phyloP scores from a whole-genome alignment of 176 grass and related monocot species.

The Thalia dealbata region DNA sequence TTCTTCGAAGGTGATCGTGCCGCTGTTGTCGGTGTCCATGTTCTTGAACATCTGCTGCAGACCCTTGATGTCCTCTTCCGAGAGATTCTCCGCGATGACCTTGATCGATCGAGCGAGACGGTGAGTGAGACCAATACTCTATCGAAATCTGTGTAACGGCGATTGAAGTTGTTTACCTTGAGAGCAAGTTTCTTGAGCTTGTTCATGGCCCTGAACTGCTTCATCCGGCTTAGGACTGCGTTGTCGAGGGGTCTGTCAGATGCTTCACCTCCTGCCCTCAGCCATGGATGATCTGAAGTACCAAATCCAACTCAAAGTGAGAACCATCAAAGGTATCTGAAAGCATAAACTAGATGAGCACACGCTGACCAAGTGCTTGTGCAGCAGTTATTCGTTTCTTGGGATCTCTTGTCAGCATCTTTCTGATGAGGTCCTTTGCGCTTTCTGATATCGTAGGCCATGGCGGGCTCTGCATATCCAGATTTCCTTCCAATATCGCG shows the following conservation, averaged over 20 bases:
- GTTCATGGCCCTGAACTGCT: slow-evolving; percentile 33
- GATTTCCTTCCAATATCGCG: slow-evolving; percentile 21
- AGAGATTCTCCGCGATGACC: slow-evolving; percentile 60
- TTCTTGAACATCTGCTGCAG: slow-evolving; percentile 78
- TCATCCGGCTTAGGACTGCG: slow-evolving; percentile 28
- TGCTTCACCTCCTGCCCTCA: slow-evolving; percentile 18
- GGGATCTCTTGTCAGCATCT: slow-evolving; percentile 28
- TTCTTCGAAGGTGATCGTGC: slow-evolving; percentile 67
- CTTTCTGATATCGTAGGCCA: slow-evolving; percentile 34
- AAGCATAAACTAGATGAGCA: neutral
- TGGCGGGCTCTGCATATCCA: slow-evolving; percentile 18
- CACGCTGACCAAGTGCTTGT: slow-evolving; percentile 16
- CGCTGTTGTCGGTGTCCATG: slow-evolving; percentile 75
- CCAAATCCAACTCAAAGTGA: neutral
- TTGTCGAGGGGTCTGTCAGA: slow-evolving; percentile 27
- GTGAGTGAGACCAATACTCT: neutral
- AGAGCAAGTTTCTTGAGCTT: slow-evolving; percentile 28
- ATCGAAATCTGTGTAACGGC: neutral
- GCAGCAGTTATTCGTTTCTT: slow-evolving; percentile 31
- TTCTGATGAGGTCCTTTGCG: slow-evolving; percentile 36
- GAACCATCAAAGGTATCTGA: neutral
- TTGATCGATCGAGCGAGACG: slow-evolving; percentile 19
- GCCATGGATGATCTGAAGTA: slow-evolving; percentile 22
- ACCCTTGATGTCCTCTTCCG: slow-evolving; percentile 52
- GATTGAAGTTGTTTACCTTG: slow-evolving; percentile 1